These are phyloP conservation scores for Rugonectria rugulosa DNA, from an alignment of 2,329 filamentous ascomycete genomes.

Conservation along the genomic window DNA sequence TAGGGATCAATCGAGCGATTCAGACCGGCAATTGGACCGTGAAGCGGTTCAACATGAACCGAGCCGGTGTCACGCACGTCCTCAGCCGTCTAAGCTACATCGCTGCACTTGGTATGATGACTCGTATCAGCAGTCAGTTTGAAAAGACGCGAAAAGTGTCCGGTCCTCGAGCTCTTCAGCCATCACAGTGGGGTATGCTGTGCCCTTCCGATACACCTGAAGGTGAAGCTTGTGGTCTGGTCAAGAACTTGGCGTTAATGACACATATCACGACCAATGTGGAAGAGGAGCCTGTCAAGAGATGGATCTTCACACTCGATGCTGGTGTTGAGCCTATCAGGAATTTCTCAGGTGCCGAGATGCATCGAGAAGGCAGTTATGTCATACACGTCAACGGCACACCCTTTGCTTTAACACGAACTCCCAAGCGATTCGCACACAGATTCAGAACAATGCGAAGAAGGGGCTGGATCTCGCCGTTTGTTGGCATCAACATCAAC, in stretches of 20 bases:
- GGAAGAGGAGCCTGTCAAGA: slow-evolving; percentile 87
- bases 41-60: slow-evolving; percentile 98
- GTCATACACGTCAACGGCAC: slow-evolving; percentile 96
- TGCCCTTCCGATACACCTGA: slow-evolving; percentile 97
- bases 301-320: slow-evolving; percentile 86
- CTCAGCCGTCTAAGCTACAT: slow-evolving; percentile 96
- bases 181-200: slow-evolving; percentile 98
- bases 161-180: slow-evolving; percentile 93
- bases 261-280: slow-evolving; percentile 98
- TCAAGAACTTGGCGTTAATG: slow-evolving; percentile 98
- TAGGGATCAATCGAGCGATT: slow-evolving; percentile 94
- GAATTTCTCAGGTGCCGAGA: slow-evolving; percentile 76
- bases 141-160: slow-evolving; percentile 98
- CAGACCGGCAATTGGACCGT: slow-evolving; percentile 98
- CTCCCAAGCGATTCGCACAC: slow-evolving; percentile 85
- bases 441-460: slow-evolving; percentile 87
- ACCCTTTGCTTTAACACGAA: slow-evolving; percentile 84
- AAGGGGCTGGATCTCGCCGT: slow-evolving; percentile 91
- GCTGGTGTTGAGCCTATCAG: slow-evolving; percentile 82
- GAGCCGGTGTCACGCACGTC: slow-evolving; percentile 95
- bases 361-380: slow-evolving; percentile 84
- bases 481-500: slow-evolving; percentile 96
- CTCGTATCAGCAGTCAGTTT: slow-evolving; percentile 96
- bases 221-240: slow-evolving; percentile 96
- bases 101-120: slow-evolving; percentile 98